Percentiles rank a stretch among this genome's conserved stretches.
Conservation (phyloP, 73 alveolate genomes). For the Halteria grandinella region DNA sequence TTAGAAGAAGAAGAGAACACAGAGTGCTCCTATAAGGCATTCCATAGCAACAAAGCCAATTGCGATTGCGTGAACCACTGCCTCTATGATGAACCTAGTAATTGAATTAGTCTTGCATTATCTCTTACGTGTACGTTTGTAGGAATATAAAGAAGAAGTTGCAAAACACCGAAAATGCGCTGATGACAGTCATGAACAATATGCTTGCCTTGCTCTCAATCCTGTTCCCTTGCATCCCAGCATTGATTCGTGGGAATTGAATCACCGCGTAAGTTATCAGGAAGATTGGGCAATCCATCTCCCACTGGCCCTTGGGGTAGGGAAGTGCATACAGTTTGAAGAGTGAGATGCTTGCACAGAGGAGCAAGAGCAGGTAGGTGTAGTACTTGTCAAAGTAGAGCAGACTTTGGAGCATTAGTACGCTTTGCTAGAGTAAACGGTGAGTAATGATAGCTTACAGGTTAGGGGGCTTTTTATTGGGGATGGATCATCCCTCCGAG, state of each 20-base stretch:
- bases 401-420: not conserved
- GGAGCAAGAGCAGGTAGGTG: not conserved
- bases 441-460: not conserved
- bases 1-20: conserved; percentile 12
- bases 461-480: not conserved
- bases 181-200: conserved; percentile 31
- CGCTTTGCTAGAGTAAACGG: not conserved
- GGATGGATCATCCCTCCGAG: not conserved
- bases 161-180: conserved; percentile 33
- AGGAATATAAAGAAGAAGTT: conserved; percentile 33
- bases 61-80: conserved; percentile 27
- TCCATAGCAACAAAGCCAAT: conserved; percentile 38
- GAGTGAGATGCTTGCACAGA: not conserved
- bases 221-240: conserved; percentile 44
- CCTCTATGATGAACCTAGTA: conserved; percentile 16
- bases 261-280: conserved; percentile 24
- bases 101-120: not conserved
- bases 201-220: conserved; percentile 44
- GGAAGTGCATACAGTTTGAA: conserved; percentile 38
- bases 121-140: conserved; percentile 34
- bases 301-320: conserved; percentile 52
- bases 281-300: conserved; percentile 34
- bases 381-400: conserved; percentile 33
- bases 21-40: conserved; percentile 12
- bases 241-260: conserved; percentile 16